phyloP scores from a whole-genome alignment of 495 filamentous ascomycete species.

The Glarea lozoyensis region DNA sequence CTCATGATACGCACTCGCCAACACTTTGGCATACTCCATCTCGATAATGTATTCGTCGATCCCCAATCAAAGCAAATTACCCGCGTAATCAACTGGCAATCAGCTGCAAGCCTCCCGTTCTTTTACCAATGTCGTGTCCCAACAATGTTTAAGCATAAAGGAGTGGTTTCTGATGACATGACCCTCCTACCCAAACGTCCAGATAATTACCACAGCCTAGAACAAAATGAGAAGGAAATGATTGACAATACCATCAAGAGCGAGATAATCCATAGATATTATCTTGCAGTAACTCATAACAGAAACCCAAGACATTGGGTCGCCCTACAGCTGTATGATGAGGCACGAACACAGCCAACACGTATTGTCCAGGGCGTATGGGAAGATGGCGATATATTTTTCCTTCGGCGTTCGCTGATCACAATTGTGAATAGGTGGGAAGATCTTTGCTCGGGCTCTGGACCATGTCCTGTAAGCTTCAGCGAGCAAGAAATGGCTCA shows the following conservation, averaged over 20 bases:
- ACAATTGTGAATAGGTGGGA: constrained; percentile 20
- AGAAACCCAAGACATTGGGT: constrained; percentile 25
- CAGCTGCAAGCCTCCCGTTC: constrained; percentile 10
- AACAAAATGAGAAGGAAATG: constrained; percentile 18
- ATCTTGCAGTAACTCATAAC: constrained; percentile 23
- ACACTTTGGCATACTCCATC: constrained; percentile 26
- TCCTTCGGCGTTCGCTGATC: constrained; percentile 27
- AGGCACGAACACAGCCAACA: constrained; percentile 9
- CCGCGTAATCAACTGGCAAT: constrained; percentile 27
- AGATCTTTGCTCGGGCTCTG: constrained; percentile 17
- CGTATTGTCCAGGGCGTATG: constrained; percentile 16
- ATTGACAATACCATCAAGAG: constrained; percentile 24
- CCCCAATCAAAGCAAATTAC: constrained; percentile 23
- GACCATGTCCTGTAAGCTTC: constrained; percentile 28
- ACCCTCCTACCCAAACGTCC: constrained; percentile 24
- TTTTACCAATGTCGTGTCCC: constrained; percentile 22
- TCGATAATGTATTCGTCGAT: constrained; percentile 29
- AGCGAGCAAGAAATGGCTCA: constrained; percentile 22
- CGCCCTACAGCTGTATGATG: constrained; percentile 19
- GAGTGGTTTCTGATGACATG: constrained; percentile 19
- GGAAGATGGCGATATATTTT: constrained; percentile 25
- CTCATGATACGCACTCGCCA: constrained; percentile 7
- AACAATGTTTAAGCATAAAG: constrained; percentile 24
- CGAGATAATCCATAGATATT: constrained; percentile 26
- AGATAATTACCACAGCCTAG: constrained; percentile 22